phyloP scores from a whole-genome alignment of 2,329 filamentous ascomycete species.

The Xylariales sp. region DNA sequence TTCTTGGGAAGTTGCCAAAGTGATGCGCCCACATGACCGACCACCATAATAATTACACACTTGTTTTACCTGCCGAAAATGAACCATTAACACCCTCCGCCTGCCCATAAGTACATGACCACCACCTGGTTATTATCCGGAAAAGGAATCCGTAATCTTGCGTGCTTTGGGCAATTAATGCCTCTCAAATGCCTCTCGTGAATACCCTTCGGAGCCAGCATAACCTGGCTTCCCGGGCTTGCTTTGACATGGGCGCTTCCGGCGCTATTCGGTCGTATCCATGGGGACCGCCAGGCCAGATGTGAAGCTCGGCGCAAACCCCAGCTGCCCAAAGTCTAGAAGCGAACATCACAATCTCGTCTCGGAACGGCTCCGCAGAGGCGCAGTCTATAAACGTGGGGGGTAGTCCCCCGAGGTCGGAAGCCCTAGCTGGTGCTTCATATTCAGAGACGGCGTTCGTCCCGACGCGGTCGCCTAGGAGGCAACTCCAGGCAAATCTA shows the following conservation, averaged over 20 bases:
- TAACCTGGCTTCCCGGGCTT: slow-evolving; percentile 47
- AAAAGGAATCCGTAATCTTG: slow-evolving; percentile 7
- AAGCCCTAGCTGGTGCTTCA: slow-evolving; percentile 48
- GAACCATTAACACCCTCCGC: slow-evolving; percentile 21
- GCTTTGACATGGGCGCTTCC: slow-evolving; percentile 45
- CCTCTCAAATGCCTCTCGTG: slow-evolving; percentile 35
- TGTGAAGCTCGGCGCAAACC: slow-evolving; percentile 51
- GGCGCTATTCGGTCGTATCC: slow-evolving; percentile 50
- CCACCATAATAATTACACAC: slow-evolving; percentile 27
- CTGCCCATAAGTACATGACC: slow-evolving; percentile 10
- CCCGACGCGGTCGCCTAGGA: slow-evolving; percentile 47
- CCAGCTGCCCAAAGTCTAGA: slow-evolving; percentile 50
- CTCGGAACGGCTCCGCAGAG: slow-evolving; percentile 50
- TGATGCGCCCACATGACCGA: slow-evolving; percentile 21
- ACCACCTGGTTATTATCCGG: slow-evolving; percentile 12
- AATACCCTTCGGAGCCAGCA: slow-evolving; percentile 48
- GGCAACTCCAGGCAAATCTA: slow-evolving; percentile 49
- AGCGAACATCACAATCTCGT: slow-evolving; percentile 52
- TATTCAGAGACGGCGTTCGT: slow-evolving; percentile 48
- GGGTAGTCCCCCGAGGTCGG: slow-evolving; percentile 48
- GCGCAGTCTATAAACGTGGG: slow-evolving; percentile 53
- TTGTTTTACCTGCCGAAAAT: slow-evolving; percentile 24
- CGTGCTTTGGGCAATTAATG: neutral
- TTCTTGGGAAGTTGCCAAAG: slow-evolving; percentile 9
- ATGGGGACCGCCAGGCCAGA: slow-evolving; percentile 51